These are phyloP conservation scores for Chalciporus sphaerocephalus DNA, from an alignment of 768 basidiomycete species.

Conservation along the genomic window DNA sequence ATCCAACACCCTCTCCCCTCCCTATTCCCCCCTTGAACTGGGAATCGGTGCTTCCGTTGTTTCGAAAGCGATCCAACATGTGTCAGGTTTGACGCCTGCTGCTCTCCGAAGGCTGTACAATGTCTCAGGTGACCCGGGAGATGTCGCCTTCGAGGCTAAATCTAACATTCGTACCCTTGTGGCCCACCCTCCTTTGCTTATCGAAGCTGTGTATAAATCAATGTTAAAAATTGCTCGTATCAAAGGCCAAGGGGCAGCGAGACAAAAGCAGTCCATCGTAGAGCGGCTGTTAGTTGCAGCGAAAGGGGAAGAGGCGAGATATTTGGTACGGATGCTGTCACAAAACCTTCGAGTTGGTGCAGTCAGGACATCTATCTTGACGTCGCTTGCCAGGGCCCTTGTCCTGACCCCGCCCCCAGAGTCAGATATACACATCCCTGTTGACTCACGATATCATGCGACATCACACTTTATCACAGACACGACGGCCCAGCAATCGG, in stretches of 20 bases:
- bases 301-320: slow-evolving; percentile 84
- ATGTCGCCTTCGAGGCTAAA: slow-evolving; percentile 84
- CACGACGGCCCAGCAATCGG: slow-evolving; percentile 13
- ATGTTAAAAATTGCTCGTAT: slow-evolving; percentile 62
- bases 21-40: slow-evolving; percentile 67
- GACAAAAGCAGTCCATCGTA: slow-evolving; percentile 71
- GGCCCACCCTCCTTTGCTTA: slow-evolving; percentile 62
- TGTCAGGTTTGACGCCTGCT: slow-evolving; percentile 58
- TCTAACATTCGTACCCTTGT: slow-evolving; percentile 69
- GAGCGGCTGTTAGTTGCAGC: slow-evolving; percentile 81
- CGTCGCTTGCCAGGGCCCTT: slow-evolving; percentile 74
- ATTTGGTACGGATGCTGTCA: slow-evolving; percentile 68
- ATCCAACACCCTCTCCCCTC: slow-evolving; percentile 74
- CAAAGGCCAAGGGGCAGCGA: slow-evolving; percentile 73
- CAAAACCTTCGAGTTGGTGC: slow-evolving; percentile 85
- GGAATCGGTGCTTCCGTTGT: slow-evolving; percentile 66
- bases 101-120: slow-evolving; percentile 66
- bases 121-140: slow-evolving; percentile 76
- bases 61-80: slow-evolving; percentile 64
- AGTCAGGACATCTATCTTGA: slow-evolving; percentile 76
- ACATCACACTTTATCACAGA: slow-evolving; percentile 17
- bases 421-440: slow-evolving; percentile 13
- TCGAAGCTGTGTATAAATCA: slow-evolving; percentile 62
- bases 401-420: slow-evolving; percentile 50
- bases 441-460: slow-evolving; percentile 30